A percentile compares a stretch with the other conserved stretches of the same genome.
phyloP scores from a whole-genome alignment of 2,329 filamentous ascomycete genomes.

The Alternaria burnsii region DNA sequence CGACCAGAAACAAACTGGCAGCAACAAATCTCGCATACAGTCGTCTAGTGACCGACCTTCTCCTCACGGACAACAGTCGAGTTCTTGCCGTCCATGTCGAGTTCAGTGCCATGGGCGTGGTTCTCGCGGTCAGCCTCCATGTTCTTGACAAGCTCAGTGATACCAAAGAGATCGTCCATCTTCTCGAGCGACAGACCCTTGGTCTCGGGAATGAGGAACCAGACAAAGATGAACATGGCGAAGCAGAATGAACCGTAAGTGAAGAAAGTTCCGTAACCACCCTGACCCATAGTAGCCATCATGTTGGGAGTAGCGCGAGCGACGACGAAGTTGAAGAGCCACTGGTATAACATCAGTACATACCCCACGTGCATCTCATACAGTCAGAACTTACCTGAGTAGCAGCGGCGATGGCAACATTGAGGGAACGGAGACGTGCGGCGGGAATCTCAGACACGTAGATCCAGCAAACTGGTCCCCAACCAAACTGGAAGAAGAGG shows the following conservation, averaged over 20 bases:
- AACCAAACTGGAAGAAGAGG: constrained; percentile 67
- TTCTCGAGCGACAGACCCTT: constrained; percentile 71
- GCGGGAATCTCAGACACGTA: constrained; percentile 73
- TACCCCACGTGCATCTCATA: neutral
- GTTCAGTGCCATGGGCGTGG: constrained; percentile 29
- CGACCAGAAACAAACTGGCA: neutral
- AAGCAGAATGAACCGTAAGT: constrained; percentile 74
- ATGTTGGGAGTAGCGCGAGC: constrained; percentile 73
- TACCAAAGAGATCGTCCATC: constrained; percentile 73
- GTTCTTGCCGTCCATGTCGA: constrained; percentile 44
- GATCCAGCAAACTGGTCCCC: constrained; percentile 78
- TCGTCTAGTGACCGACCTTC: constrained; percentile 30
- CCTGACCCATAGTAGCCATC: constrained; percentile 64
- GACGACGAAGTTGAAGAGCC: constrained; percentile 79
- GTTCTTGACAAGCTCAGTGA: constrained; percentile 59
- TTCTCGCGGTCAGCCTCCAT: constrained; percentile 45
- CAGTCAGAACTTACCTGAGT: neutral
- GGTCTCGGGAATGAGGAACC: constrained; percentile 75
- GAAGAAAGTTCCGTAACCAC: constrained; percentile 69
- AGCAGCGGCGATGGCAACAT: constrained; percentile 72
- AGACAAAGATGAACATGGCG: constrained; percentile 71
- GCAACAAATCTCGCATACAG: neutral
- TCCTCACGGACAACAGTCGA: constrained; percentile 30
- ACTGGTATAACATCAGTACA: constrained; percentile 55
- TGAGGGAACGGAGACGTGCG: constrained; percentile 67